phyloP scores from a whole-genome alignment of 768 basidiomycete genomes.

The Paxillus rubicundulus region DNA sequence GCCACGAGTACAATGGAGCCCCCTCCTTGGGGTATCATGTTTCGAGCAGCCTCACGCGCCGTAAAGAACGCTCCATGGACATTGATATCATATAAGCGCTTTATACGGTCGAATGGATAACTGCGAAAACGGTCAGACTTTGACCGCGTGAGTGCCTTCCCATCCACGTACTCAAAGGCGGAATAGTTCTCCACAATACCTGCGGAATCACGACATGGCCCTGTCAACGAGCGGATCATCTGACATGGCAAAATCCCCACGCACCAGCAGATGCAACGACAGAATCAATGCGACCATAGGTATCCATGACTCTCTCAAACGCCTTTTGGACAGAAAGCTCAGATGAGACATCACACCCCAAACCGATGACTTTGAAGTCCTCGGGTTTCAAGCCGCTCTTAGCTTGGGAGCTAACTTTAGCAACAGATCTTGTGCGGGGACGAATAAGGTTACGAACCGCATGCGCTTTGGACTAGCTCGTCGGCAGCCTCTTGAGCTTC shows the following conservation, averaged over 20 bases:
- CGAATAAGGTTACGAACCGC: conserved; percentile 37
- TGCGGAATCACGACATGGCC: conserved; percentile 25
- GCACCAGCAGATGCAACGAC: conserved; percentile 87
- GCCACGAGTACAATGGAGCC: conserved; percentile 86
- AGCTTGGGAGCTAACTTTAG: conserved; percentile 40
- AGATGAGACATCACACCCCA: conserved; percentile 86
- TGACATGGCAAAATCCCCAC: conserved; percentile 11
- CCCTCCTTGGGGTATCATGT: conserved; percentile 80
- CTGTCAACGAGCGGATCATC: conserved; percentile 9
- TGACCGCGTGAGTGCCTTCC: conserved; percentile 7
- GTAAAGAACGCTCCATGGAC: conserved; percentile 94
- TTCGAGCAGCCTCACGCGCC: conserved; percentile 90
- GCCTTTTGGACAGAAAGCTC: conserved; percentile 76
- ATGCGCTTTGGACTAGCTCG: conserved; percentile 59
- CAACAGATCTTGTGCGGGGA: conserved; percentile 21
- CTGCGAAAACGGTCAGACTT: conserved; percentile 33
- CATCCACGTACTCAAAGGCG: conserved; percentile 68
- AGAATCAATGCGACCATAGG: conserved; percentile 71
- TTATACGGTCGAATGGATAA: conserved; percentile 84
- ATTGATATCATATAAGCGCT: conserved; percentile 86
- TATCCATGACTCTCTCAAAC: conserved; percentile 60
- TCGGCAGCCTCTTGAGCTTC: conserved; percentile 67
- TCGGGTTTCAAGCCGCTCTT: conserved; percentile 53
- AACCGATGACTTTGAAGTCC: conserved; percentile 65
- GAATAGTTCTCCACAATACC: conserved; percentile 88